Evolutionary conservation across 1,284 basidiomycete species (phyloP), one percentile per base, ranked within the genome.

Genomic region (Trametes sp.): DNA sequence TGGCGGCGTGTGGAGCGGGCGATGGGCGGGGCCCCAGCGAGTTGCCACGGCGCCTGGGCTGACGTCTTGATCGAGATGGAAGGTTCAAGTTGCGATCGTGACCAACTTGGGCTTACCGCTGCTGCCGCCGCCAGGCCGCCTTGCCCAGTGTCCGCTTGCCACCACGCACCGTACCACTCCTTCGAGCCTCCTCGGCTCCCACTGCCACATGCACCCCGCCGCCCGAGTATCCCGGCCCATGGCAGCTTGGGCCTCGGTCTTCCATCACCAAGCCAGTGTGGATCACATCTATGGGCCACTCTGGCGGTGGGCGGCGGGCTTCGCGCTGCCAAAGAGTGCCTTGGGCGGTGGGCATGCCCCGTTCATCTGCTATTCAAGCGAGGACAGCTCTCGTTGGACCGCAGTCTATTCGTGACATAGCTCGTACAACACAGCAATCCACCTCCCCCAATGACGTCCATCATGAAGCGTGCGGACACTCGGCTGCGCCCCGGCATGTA

Each of bases 31-130:
- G 56, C 23, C 14, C n/a, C n/a, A n/a, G n/a, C n/a, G n/a, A 54
- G 59, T 60, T 60, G 56, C 56, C 56, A 57, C 56, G 56, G 56
- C 56, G 56, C 23, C 48, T 58, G 48, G 56, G 38, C 38, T 33
- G 41, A 53, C 58, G 58, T 59, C 49, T 38, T 59, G 58, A 52
- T 54, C 41, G 58, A 51, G 49, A 58, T 52, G 56, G 21, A 31
- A 24, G 14, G 57, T 36, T 49, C 44, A n/a, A 8, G 51, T 54
- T 60, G 52, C 52, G 48, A 49, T 45, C 59, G 45, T 59, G 56
- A 58, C 48, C 38, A n/a, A 33, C 57, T 46, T n/a, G 52, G 52
- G 13, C 7, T 14, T 49, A 24, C 58, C 33, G 38, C 44, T 31
- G n/a, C n/a, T 21, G 38, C 28, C 50, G 26, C 33, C 1, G 31